phyloP scores from a whole-genome alignment of 192 early-diverging fungal species.

The Funneliformis geosporum region DNA sequence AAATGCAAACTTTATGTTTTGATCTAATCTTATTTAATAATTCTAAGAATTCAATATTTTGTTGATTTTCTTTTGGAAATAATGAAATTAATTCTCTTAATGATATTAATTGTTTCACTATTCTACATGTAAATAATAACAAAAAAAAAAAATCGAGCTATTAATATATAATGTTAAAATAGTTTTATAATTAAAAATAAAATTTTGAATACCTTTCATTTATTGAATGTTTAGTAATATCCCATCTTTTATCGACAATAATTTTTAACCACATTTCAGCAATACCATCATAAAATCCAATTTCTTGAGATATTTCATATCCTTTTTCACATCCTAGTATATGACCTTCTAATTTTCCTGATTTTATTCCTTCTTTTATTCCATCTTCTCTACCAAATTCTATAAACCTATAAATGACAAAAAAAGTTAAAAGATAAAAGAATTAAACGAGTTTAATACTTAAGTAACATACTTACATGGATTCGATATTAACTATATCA shows the following conservation, averaged over 20 bases:
- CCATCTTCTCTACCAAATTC: slow-evolving; percentile 60
- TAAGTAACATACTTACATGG: slow-evolving; percentile 38
- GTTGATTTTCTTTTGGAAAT: slow-evolving; percentile 54
- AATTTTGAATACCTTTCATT: slow-evolving; percentile 9
- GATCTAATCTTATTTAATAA: slow-evolving; percentile 55
- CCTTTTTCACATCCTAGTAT: slow-evolving; percentile 59
- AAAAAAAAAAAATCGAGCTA: background rate
- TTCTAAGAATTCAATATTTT: slow-evolving; percentile 49
- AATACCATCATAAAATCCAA: slow-evolving; percentile 58
- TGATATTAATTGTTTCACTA: slow-evolving; percentile 49
- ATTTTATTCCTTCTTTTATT: slow-evolving; percentile 47
- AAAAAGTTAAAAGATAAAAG: background rate
- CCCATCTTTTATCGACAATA: slow-evolving; percentile 30
- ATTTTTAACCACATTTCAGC: slow-evolving; percentile 50
- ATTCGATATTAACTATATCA: slow-evolving; percentile 48
- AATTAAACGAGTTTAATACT: background rate
- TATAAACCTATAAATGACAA: slow-evolving; percentile 47
- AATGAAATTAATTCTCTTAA: slow-evolving; percentile 43
- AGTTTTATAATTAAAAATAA: no score
- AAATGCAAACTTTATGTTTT: slow-evolving; percentile 52
- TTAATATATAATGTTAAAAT: no score
- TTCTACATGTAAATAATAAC: slow-evolving; percentile 35
- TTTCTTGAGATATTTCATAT: slow-evolving; percentile 55
- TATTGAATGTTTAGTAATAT: slow-evolving; percentile 26
- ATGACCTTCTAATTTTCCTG: slow-evolving; percentile 55